Percentiles rank a stretch among this genome's conserved stretches.
phyloP scores from a whole-genome alignment of 2,329 filamentous ascomycete genomes.

The Apiospora saccharicola region DNA sequence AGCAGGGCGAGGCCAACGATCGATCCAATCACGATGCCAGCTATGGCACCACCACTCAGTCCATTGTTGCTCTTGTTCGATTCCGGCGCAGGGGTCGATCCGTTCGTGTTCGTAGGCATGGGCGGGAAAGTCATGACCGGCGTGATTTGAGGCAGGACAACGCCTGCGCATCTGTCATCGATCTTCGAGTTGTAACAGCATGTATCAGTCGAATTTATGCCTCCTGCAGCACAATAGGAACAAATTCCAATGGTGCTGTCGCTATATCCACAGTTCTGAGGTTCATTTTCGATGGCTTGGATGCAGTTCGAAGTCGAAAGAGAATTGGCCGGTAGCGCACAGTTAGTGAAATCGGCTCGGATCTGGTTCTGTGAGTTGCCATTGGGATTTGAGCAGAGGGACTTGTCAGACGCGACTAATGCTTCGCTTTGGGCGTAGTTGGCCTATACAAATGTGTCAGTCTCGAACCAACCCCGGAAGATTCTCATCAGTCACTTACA shows the following conservation, averaged over 20 bases:
- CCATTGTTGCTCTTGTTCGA: slow-evolving; percentile 42
- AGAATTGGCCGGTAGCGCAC: slow-evolving; percentile 81
- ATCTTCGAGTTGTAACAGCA: slow-evolving; percentile 88
- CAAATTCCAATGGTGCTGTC: slow-evolving; percentile 79
- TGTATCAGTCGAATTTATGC: slow-evolving; percentile 90
- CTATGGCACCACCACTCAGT: slow-evolving; percentile 86
- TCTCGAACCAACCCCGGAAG: slow-evolving; percentile 35
- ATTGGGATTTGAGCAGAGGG: slow-evolving; percentile 74
- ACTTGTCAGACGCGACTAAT: slow-evolving; percentile 76
- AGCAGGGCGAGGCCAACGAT: slow-evolving; percentile 75
- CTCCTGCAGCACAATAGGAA: slow-evolving; percentile 83
- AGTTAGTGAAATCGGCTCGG: slow-evolving; percentile 90
- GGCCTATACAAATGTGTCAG: slow-evolving; percentile 57
- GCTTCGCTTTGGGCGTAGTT: slow-evolving; percentile 89
- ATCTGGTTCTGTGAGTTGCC: slow-evolving; percentile 77
- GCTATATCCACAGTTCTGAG: slow-evolving; percentile 84
- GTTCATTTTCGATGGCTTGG: slow-evolving; percentile 79
- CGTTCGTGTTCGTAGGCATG: slow-evolving; percentile 49
- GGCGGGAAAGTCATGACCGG: slow-evolving; percentile 68
- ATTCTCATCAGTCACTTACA: slow-evolving; percentile 55
- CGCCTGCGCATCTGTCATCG: slow-evolving; percentile 74
- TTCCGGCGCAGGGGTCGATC: slow-evolving; percentile 21
- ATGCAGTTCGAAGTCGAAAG: slow-evolving; percentile 79
- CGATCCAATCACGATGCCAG: slow-evolving; percentile 86
- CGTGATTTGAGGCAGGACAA: slow-evolving; percentile 80